Evolutionary conservation across 768 basidiomycete genomes (phyloP).

Genomic region (Tulasnella sp.): DNA sequence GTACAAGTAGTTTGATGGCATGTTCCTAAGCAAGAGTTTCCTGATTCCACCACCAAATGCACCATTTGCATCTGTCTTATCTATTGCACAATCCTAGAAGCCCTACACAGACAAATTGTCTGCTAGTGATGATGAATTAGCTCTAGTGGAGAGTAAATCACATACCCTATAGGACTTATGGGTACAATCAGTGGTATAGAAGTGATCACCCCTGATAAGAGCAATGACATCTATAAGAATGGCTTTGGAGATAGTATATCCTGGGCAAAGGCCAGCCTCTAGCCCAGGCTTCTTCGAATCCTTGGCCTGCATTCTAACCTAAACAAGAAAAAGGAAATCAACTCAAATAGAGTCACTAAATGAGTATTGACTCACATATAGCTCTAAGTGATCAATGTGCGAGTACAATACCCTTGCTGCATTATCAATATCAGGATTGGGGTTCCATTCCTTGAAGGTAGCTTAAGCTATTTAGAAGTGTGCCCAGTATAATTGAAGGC

Average conservation of each 20-base stretch:
- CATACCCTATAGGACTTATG: conserved; percentile 35
- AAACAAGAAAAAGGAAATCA: neutral
- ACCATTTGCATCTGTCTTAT: conserved; percentile 41
- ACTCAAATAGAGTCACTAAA: neutral
- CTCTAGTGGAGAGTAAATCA: conserved; percentile 27
- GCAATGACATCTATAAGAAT: conserved; percentile 46
- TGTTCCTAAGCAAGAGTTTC: conserved; percentile 55
- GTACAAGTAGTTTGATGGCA: conserved; percentile 57
- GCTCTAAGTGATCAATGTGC: conserved; percentile 68
- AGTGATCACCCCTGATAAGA: conserved; percentile 67
- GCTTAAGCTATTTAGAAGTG: conserved; percentile 19
- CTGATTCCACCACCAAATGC: conserved; percentile 67
- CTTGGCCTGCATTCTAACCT: conserved; percentile 63
- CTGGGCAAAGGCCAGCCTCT: conserved; percentile 70
- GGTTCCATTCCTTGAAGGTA: conserved; percentile 30
- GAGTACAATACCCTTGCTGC: conserved; percentile 56
- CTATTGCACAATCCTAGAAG: conserved; percentile 55
- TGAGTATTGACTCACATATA: conserved; percentile 40
- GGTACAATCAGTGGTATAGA: conserved; percentile 64
- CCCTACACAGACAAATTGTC: conserved; percentile 72
- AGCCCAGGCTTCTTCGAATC: conserved; percentile 50
- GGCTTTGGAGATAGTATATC: conserved; percentile 75
- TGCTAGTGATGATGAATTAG: conserved; percentile 22
- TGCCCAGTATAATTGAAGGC: no score
- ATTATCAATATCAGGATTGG: conserved; percentile 22